Conservation (phyloP, 805 yeast species). For the Candida chauliodis region DNA sequence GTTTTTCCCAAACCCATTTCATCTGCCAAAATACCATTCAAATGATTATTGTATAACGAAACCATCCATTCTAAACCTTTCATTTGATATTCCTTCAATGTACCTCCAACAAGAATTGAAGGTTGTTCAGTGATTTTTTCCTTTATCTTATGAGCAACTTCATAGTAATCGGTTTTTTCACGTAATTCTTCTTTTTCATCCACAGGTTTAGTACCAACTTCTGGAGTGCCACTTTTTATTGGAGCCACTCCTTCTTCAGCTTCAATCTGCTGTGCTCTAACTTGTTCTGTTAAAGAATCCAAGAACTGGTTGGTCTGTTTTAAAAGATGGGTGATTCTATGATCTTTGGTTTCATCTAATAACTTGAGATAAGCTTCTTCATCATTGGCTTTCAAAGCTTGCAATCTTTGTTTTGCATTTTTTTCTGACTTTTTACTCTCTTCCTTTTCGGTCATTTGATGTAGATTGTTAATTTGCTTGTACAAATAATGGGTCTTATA, state of each 20-base stretch:
- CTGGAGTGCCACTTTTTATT: conserved; percentile 25
- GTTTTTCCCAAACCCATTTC: conserved; percentile 71
- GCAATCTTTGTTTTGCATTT: conserved; percentile 84
- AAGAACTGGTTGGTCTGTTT: conserved; percentile 76
- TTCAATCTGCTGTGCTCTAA: conserved; percentile 69
- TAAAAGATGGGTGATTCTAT: conserved; percentile 78
- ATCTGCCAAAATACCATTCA: conserved; percentile 64
- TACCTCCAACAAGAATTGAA: conserved; percentile 68
- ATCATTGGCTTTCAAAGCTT: conserved; percentile 81
- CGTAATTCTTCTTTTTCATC: conserved; percentile 49
- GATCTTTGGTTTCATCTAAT: conserved; percentile 82
- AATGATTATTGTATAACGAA: conserved; percentile 55
- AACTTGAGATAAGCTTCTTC: conserved; percentile 84
- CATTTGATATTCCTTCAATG: conserved; percentile 70
- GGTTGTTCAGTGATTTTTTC: conserved; percentile 71
- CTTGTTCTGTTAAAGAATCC: conserved; percentile 76
- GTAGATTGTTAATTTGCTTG: conserved; percentile 45
- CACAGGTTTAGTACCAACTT: conserved; percentile 20
- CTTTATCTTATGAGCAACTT: conserved; percentile 73
- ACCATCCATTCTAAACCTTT: conserved; percentile 69
- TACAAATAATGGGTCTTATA: conserved; percentile 23
- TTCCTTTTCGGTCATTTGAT: conserved; percentile 62
- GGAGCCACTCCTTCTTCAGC: conserved; percentile 15
- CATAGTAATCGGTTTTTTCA: conserved; percentile 73
- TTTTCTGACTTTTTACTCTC: conserved; percentile 72